Evolutionary conservation across 768 basidiomycete species (phyloP), one percentile per base, ranked within the genome.

Genomic region (Neoboletus subvelutipes): DNA sequence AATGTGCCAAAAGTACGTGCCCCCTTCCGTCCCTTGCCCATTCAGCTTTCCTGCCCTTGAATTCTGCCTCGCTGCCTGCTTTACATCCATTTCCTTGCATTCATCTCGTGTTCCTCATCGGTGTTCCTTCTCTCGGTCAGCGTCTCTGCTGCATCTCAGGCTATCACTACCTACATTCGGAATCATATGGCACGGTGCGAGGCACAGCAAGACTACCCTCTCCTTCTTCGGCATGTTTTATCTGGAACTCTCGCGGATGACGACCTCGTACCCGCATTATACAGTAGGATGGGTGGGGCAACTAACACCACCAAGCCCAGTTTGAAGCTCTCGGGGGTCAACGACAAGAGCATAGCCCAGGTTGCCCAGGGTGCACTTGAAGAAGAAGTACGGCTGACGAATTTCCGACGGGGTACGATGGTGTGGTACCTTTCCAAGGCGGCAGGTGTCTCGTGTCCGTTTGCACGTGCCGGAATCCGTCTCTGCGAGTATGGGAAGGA

Each of bases 371-470:
- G 22, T 15, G 28, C 39, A 24, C 58, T 45, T 6, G 71, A 72
- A 47, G 57, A 37, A 36, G 70, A 67, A 53, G n/a, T n/a, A n/a
- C 77, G 86, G 34, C 60, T 78, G 39, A 90, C 89, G 20, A 89
- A 88, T 70, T 92, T 90, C 66, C 79, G 89, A 55, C 80, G 85
- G 36, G 90, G 90, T 31, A 92, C 89, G 43, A 82, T 83, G 65
- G 88, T 92, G 17, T 92, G 88, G 88, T 92, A 90, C 70, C 78
- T 92, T 56, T 85, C 84, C 67, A 81, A 83, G 62, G 87, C 86
- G 18, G 83, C 88, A 10, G 90, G 90, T 49, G 80, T 84, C 7
- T 83, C 85, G 0, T 91, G 89, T 71, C 89, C 89, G 5, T 92
- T 92, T 68, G 75, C 85, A 6, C 78, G 83, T 56, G 85, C 81